A percentile compares a stretch with the other conserved stretches of the same genome.
Evolutionary conservation across 768 basidiomycete species (phyloP).

Genomic region (Pluteus cervinus): DNA sequence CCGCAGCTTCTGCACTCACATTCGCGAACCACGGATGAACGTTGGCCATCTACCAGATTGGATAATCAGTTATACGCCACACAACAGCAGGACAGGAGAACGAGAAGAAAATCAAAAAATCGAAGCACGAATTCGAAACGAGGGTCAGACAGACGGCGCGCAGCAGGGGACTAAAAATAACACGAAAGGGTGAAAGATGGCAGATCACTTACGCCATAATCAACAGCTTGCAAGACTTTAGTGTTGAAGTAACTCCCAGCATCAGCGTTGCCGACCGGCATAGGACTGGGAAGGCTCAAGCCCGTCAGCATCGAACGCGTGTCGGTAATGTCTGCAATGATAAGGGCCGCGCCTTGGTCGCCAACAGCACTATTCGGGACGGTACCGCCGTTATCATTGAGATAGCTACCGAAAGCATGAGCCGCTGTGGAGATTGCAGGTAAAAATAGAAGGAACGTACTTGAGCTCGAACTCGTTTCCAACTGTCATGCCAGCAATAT

Average conservation of each 20-base stretch:
- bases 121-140: too few species aligned
- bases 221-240: constrained; percentile 51
- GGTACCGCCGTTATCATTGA: constrained; percentile 41
- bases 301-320: constrained; percentile 48
- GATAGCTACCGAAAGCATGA: constrained; percentile 37
- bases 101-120: too few species aligned
- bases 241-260: constrained; percentile 84
- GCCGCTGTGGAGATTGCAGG: neutral
- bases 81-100: neutral
- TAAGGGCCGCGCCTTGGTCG: constrained; percentile 53
- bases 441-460: constrained; percentile 28
- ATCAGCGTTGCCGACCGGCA: constrained; percentile 77
- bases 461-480: constrained; percentile 91
- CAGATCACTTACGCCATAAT: constrained; percentile 55
- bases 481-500: constrained; percentile 80
- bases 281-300: constrained; percentile 49
- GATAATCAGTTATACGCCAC: neutral
- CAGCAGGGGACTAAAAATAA: constrained; percentile 2
- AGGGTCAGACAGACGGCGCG: too few species aligned
- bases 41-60: constrained; percentile 67
- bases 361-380: constrained; percentile 57
- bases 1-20: constrained; percentile 56
- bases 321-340: constrained; percentile 63
- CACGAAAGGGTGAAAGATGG: constrained; percentile 1
- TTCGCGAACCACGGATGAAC: constrained; percentile 96